Evolutionary conservation across 257 asterid genomes (phyloP).

Genomic region (Catharanthus roseus): DNA sequence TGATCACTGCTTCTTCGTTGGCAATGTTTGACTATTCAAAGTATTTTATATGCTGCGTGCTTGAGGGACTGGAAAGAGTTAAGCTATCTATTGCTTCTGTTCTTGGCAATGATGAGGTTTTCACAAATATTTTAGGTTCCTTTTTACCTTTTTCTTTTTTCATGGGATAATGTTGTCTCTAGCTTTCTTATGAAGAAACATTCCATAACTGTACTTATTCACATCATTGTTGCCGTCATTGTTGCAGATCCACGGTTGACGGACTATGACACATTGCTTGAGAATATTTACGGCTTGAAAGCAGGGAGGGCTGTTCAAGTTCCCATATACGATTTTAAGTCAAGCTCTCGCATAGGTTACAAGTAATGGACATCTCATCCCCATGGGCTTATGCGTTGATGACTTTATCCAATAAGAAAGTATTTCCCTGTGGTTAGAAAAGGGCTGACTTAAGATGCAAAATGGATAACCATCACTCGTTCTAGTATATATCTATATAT

Average conservation of each 20-base stretch:
- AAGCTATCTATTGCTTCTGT: neutral
- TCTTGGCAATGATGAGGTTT: neutral
- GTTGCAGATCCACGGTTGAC: constrained; percentile 95
- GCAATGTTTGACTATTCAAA: neutral
- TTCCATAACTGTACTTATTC: constrained; percentile 19
- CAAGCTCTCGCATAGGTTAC: constrained; percentile 88
- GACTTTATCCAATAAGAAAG: neutral
- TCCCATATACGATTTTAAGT: constrained; percentile 85
- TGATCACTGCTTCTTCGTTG: neutral
- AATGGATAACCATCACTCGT: neutral
- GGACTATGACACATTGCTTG: constrained; percentile 90
- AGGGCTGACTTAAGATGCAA: neutral
- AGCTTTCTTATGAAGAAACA: neutral
- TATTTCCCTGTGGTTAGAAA: neutral
- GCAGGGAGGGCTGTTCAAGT: constrained; percentile 79
- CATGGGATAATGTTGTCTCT: no score
- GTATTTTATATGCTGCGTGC: neutral
- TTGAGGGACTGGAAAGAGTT: neutral
- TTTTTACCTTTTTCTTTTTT: neutral
- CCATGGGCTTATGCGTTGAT: neutral
- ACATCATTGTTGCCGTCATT: constrained; percentile 34
- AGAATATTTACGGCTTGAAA: constrained; percentile 72
- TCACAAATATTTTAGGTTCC: neutral
- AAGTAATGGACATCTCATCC: constrained; percentile 44
- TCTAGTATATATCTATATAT: neutral